Percentiles rank a stretch among this genome's conserved stretches.
Evolutionary conservation across 768 basidiomycete species (phyloP).

Genomic region (Cystofilobasidium ferigula): DNA sequence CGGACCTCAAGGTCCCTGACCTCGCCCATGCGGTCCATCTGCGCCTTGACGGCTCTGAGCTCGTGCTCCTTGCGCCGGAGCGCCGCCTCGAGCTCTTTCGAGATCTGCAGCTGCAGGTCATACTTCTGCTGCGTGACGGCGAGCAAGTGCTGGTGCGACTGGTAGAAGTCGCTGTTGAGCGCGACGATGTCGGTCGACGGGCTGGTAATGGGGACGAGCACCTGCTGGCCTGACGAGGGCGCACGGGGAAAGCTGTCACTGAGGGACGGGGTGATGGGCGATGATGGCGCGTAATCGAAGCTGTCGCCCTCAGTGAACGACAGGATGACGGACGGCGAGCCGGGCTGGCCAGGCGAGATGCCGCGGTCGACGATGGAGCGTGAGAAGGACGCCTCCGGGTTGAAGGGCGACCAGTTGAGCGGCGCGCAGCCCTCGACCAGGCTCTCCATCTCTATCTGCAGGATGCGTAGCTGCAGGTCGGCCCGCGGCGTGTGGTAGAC

Average conservation of each 20-base stretch:
- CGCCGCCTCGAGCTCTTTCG: slow-evolving; percentile 27
- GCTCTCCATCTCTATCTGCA: slow-evolving; percentile 1
- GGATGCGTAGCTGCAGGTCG: slow-evolving; percentile 8
- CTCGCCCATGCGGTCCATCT: slow-evolving; percentile 4
- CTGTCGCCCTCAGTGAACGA: background rate
- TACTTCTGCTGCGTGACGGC: slow-evolving; percentile 7
- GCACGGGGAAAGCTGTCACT: background rate
- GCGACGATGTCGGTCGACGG: background rate
- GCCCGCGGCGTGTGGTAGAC: slow-evolving; percentile 17
- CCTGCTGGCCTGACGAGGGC: background rate
- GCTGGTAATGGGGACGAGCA: background rate
- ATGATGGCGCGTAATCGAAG: background rate
- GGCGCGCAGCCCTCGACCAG: background rate
- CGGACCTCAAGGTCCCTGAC: slow-evolving; percentile 14
- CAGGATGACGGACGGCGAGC: background rate
- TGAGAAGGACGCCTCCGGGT: slow-evolving; percentile 17
- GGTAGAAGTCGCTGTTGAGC: slow-evolving; percentile 9
- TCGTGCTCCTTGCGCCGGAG: slow-evolving; percentile 39
- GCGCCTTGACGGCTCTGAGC: slow-evolving; percentile 40
- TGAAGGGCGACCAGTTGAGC: background rate
- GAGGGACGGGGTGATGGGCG: background rate
- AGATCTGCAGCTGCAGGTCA: slow-evolving; percentile 36
- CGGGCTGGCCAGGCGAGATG: slow-evolving; percentile 3
- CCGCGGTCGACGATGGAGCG: slow-evolving; percentile 20
- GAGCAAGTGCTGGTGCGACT: slow-evolving; percentile 1